Conservation (phyloP, 805 yeast genomes). For the Yarrowia hollandica region DNA sequence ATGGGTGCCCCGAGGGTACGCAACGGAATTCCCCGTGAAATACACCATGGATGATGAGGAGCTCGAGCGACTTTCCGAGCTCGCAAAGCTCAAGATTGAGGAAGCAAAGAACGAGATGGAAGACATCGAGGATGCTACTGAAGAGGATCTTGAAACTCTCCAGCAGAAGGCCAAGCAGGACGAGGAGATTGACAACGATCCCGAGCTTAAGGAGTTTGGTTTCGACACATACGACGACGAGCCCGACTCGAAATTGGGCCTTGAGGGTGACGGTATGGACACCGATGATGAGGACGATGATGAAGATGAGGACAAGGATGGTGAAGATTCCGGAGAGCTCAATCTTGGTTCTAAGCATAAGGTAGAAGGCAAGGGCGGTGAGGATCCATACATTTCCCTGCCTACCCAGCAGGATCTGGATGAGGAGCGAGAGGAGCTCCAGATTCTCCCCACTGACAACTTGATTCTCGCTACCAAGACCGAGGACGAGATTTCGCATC, state of each 20-base stretch:
- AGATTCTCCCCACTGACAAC: conserved; percentile 86
- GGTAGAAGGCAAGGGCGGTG: conserved; percentile 46
- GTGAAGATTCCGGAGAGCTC: conserved; percentile 46
- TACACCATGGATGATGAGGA: conserved; percentile 89
- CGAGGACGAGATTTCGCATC: conserved; percentile 88
- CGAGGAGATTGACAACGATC: conserved; percentile 30
- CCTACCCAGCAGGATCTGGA: conserved; percentile 60
- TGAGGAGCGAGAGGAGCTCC: conserved; percentile 82
- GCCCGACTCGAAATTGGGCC: conserved; percentile 46
- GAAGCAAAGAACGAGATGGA: conserved; percentile 71
- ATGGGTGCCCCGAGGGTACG: conserved; percentile 97
- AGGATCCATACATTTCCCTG: conserved; percentile 62
- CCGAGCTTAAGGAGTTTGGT: conserved; percentile 75
- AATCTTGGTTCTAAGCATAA: conserved; percentile 47
- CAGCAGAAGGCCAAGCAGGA: conserved; percentile 19
- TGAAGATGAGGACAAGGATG: conserved; percentile 55
- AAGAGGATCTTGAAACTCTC: conserved; percentile 37
- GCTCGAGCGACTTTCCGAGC: conserved; percentile 80
- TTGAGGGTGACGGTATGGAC: conserved; percentile 63
- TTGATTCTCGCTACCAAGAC: conserved; percentile 89
- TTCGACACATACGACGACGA: conserved; percentile 83
- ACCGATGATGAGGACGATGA: conserved; percentile 54
- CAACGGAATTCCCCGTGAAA: conserved; percentile 87
- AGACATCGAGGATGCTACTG: conserved; percentile 39
- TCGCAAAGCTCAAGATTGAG: conserved; percentile 78